These are phyloP conservation scores for Pharnaceum exiguum DNA, from an alignment of 148 eudicot species.

Conservation along the genomic window DNA sequence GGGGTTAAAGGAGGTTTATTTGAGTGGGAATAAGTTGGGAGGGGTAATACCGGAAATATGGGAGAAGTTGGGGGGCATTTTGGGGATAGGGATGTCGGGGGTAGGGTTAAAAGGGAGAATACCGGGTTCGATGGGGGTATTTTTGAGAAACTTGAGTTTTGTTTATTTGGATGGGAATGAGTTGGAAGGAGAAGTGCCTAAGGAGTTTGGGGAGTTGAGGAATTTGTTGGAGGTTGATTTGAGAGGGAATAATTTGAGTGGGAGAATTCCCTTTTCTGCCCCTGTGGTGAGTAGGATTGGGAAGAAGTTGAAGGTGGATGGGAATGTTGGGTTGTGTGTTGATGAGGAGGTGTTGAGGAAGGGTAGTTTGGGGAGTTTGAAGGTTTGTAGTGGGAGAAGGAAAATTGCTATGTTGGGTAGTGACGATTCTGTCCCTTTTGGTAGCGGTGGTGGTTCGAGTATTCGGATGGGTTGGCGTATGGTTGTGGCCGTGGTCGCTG, in stretches of 20 bases:
- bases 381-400: conserved; percentile 26
- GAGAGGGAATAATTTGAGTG: conserved; percentile 57
- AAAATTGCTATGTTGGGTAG: no score
- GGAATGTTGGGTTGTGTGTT: conserved; percentile 58
- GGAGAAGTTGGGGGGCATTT: conserved; percentile 60
- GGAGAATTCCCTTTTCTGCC: conserved; percentile 56
- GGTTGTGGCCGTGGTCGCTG: not conserved
- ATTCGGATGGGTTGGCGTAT: conserved; percentile 1
- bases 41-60: conserved; percentile 88
- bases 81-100: conserved; percentile 56
- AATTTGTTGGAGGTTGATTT: conserved; percentile 59
- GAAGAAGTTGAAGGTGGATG: conserved; percentile 52
- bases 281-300: conserved; percentile 40
- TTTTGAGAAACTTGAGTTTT: conserved; percentile 43
- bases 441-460: conserved; percentile 13
- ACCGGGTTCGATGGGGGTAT: conserved; percentile 69
- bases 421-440: conserved; percentile 24
- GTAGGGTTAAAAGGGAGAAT: conserved; percentile 63
- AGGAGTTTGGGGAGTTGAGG: conserved; percentile 55
- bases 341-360: conserved; percentile 37
- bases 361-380: conserved; percentile 33
- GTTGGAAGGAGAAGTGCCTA: conserved; percentile 59
- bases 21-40: conserved; percentile 78
- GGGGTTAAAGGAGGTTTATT: conserved; percentile 46
- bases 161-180: conserved; percentile 62